Percentiles rank a stretch among this genome's conserved stretches.
Evolutionary conservation across 345 rosid genomes (phyloP).

Genomic region (Tarenaya hassleriana): DNA sequence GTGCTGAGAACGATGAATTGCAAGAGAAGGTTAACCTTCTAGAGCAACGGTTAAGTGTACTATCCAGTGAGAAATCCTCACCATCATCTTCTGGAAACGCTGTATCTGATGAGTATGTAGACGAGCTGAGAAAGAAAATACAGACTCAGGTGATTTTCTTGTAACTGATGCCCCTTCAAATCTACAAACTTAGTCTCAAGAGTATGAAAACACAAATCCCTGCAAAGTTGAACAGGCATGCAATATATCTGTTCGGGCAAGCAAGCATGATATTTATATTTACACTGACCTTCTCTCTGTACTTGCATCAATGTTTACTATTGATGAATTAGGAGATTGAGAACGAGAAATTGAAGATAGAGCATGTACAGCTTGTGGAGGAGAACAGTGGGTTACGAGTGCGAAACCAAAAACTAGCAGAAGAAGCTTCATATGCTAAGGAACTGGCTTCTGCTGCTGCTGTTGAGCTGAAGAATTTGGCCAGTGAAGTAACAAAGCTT

Average conservation of each 20-base stretch:
- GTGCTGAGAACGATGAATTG: constrained; percentile 72
- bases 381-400: constrained; percentile 82
- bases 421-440: constrained; percentile 96
- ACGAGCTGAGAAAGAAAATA: constrained; percentile 69
- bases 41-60: constrained; percentile 62
- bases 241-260: neutral
- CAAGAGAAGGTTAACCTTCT: constrained; percentile 64
- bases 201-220: no score
- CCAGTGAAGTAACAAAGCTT: constrained; percentile 83
- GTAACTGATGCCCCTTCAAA: no score
- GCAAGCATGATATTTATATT: neutral
- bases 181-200: neutral
- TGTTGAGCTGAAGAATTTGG: constrained; percentile 92
- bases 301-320: constrained; percentile 12
- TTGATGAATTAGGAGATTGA: constrained; percentile 59
- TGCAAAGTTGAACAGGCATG: no score
- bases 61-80: constrained; percentile 38
- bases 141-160: constrained; percentile 71
- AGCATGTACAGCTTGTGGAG: constrained; percentile 75
- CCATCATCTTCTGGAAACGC: constrained; percentile 36
- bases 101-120: constrained; percentile 48
- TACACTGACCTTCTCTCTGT: neutral
- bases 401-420: constrained; percentile 85
- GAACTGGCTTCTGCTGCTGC: constrained; percentile 99
- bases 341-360: constrained; percentile 78